phyloP scores from a whole-genome alignment of 2,329 filamentous ascomycete genomes.

The Lasiodiplodia theobromae region DNA sequence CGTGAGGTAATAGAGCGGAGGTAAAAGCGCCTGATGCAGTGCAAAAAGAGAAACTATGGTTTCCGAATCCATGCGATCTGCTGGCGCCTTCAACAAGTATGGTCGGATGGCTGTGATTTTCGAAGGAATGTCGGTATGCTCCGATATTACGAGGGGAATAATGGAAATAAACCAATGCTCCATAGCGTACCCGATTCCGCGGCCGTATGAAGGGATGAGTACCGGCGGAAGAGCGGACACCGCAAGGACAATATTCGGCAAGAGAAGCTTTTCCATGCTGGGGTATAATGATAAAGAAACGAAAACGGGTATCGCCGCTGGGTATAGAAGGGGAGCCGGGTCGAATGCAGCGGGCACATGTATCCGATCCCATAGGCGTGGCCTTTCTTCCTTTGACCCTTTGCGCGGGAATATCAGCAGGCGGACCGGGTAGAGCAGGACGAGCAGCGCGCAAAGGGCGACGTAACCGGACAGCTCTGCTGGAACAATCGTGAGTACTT shows the following conservation, averaged over 20 bases:
- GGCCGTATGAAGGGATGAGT: conserved; percentile 71
- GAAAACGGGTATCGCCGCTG: conserved; percentile 75
- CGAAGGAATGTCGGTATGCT: conserved; percentile 51
- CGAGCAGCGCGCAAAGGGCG: conserved; percentile 39
- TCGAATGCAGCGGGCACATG: conserved; percentile 82
- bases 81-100: conserved; percentile 45
- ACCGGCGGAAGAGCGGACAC: conserved; percentile 77
- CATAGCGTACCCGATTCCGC: conserved; percentile 65
- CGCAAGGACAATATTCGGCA: conserved; percentile 83
- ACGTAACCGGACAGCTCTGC: conserved; percentile 52
- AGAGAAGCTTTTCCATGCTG: conserved; percentile 66
- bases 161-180: conserved; percentile 83
- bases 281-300: conserved; percentile 77
- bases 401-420: conserved; percentile 37
- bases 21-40: conserved; percentile 78
- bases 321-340: conserved; percentile 89
- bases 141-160: conserved; percentile 67
- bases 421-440: conserved; percentile 49
- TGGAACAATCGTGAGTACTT: conserved; percentile 37
- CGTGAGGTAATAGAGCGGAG: conserved; percentile 78
- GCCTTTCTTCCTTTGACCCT: background rate
- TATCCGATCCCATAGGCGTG: conserved; percentile 53
- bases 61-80: conserved; percentile 60
- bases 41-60: conserved; percentile 75
- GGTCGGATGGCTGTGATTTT: conserved; percentile 43